Base-by-base conservation (phyloP, 345 rosid species). In the Barbarea vulgaris region DNA sequence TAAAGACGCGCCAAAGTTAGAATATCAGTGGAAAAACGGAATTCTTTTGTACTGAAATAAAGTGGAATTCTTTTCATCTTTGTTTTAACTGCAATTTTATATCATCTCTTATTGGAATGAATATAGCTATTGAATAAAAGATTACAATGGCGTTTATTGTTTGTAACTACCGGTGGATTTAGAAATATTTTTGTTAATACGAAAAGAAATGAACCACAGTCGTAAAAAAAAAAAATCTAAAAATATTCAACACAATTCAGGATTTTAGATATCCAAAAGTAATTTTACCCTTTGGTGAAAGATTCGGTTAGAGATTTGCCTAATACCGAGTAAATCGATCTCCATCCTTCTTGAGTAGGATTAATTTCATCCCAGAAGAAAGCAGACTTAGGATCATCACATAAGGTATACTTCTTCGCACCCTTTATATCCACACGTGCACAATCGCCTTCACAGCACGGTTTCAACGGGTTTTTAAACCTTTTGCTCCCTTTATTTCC, bases 391-490 rank as follows among this genome's bases (percentile, higher is more conserved):
- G 87, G 89, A 19, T 82, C 60, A 28, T 64, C 58, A 14, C 89
- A 85, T 11, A 24, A 24, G 25, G 63, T 75, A 28, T 81, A 83
- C 78, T 46, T 69, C 67, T 79, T 80, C 39, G 4, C 44, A 18
- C 86, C 83, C 19, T 58, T 73, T 14, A 6, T 14, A 37, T 42
- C 79, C 22, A 82, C 78, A 27, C 47, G 55, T 31, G 82, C 90
- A 37, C 93, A 88, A 2, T 37, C 48, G 3, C 87, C 89, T 4
- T 54, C 25, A 4, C 93, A 88, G 1, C 93, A 88, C 10, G 88
- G 87, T 76, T 46, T 69, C 63, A 85, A 48, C 17, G 83, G 88
- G 24, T 67, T 77, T 81, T 54, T 78, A 53, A 83, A 79, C 70
- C 53, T 70, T 5, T 51, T 51, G n/a, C n/a, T 51, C 30, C 56